Percentiles rank a stretch among this genome's conserved stretches.
Conservation (phyloP, 1,284 basidiomycete genomes). For the Coniophora puteana region DNA sequence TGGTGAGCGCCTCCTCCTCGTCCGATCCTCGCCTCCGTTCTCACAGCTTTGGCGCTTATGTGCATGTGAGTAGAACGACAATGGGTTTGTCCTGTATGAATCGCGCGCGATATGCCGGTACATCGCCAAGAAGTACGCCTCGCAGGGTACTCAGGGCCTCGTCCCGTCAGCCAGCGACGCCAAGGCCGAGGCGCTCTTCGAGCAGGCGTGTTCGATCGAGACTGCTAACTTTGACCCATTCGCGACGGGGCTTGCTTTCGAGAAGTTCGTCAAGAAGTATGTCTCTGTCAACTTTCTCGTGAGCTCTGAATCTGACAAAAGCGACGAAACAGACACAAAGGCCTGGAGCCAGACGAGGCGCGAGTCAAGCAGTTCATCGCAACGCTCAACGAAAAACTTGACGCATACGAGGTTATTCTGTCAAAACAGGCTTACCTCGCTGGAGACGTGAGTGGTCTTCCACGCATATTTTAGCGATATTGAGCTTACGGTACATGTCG, state of each 20-base stretch:
- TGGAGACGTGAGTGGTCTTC: slow-evolving; percentile 32
- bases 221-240: slow-evolving; percentile 34
- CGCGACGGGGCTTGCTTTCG: slow-evolving; percentile 26
- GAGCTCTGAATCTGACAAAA: neutral
- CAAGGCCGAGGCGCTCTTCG: slow-evolving; percentile 34
- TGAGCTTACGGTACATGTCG: neutral
- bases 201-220: slow-evolving; percentile 42
- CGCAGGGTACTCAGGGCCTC: slow-evolving; percentile 17
- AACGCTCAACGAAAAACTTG: slow-evolving; percentile 31
- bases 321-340: slow-evolving; percentile 8
- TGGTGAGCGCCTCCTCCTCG: slow-evolving; percentile 34
- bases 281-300: neutral
- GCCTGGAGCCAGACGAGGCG: slow-evolving; percentile 22
- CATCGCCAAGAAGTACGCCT: slow-evolving; percentile 32
- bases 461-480: neutral
- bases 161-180: slow-evolving; percentile 30
- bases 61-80: slow-evolving; percentile 28
- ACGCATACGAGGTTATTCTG: slow-evolving; percentile 44
- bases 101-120: slow-evolving; percentile 42
- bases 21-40: too few species aligned
- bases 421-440: slow-evolving; percentile 44
- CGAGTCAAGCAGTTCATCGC: slow-evolving; percentile 20
- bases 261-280: slow-evolving; percentile 20
- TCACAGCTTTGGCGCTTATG: too few species aligned
- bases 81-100: slow-evolving; percentile 33